Conservation (phyloP, 2,329 filamentous ascomycete species). For the Aaosphaeria arxii region DNA sequence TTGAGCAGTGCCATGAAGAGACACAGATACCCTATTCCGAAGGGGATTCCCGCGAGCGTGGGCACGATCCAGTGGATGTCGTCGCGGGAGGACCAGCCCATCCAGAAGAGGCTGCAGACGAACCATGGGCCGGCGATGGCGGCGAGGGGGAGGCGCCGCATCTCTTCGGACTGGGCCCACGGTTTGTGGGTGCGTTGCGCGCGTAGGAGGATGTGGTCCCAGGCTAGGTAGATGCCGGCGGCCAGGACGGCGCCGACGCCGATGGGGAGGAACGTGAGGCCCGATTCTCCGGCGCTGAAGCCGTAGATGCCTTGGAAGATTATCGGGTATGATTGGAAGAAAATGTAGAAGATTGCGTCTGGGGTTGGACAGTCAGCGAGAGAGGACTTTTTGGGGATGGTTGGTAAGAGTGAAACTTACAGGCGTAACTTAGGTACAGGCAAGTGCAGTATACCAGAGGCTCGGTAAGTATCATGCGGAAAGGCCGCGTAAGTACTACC, state of each 20-base stretch:
- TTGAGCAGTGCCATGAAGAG: slow-evolving; percentile 57
- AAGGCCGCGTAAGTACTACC: slow-evolving; percentile 67
- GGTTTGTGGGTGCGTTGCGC: slow-evolving; percentile 47
- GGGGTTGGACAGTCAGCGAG: background rate
- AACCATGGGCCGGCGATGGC: slow-evolving; percentile 65
- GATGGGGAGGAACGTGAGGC: slow-evolving; percentile 68
- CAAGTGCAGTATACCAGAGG: slow-evolving; percentile 72
- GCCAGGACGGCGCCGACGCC: slow-evolving; percentile 60
- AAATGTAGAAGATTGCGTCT: slow-evolving; percentile 64
- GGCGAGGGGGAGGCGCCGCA: slow-evolving; percentile 67
- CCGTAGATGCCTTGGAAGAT: slow-evolving; percentile 65
- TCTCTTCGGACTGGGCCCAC: slow-evolving; percentile 65
- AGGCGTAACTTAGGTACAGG: slow-evolving; percentile 62
- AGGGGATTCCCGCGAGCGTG: slow-evolving; percentile 39
- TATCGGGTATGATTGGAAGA: slow-evolving; percentile 68
- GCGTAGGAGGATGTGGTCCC: slow-evolving; percentile 58
- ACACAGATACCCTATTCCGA: slow-evolving; percentile 47
- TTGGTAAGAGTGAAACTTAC: slow-evolving; percentile 34
- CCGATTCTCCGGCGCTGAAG: slow-evolving; percentile 62
- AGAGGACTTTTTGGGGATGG: background rate
- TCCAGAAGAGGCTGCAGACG: slow-evolving; percentile 42
- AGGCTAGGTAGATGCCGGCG: slow-evolving; percentile 61
- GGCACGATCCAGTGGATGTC: slow-evolving; percentile 45
- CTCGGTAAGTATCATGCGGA: slow-evolving; percentile 72
- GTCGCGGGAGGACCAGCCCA: slow-evolving; percentile 40